Conservation (phyloP, 1,284 basidiomycete genomes). For the Ceratobasidium papillatum region DNA sequence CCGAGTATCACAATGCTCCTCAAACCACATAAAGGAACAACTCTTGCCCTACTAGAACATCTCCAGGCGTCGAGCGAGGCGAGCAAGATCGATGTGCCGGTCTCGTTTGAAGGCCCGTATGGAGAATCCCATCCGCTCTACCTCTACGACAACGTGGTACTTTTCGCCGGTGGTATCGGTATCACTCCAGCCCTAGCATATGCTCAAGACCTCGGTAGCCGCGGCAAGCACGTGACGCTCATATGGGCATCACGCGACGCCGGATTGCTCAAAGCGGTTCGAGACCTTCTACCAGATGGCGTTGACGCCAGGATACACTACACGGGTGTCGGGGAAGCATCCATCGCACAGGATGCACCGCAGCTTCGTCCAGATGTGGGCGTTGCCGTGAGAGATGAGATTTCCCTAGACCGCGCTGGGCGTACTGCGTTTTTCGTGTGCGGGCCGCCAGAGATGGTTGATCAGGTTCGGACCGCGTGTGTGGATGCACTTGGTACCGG, state of each 20-base stretch:
- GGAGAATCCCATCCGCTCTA: constrained; percentile 22
- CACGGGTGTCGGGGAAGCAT: not conserved
- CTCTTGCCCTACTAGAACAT: not conserved
- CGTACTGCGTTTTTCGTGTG: constrained; percentile 30
- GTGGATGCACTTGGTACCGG: constrained; percentile 1
- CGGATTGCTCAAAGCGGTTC: constrained; percentile 1
- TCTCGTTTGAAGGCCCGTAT: constrained; percentile 33
- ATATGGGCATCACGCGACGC: constrained; percentile 31
- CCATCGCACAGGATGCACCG: not conserved
- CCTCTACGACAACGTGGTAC: constrained; percentile 22
- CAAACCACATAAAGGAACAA: constrained; percentile 2
- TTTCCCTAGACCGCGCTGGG: not conserved
- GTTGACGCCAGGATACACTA: constrained; percentile 20
- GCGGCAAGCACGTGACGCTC: constrained; percentile 1
- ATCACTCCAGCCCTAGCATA: constrained; percentile 18
- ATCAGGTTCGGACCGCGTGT: constrained; percentile 20
- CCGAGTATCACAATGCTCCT: constrained; percentile 31
- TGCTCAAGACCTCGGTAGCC: not conserved
- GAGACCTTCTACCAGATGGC: not conserved
- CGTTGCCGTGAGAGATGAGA: not conserved
- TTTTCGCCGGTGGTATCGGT: constrained; percentile 36
- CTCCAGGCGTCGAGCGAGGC: not conserved
- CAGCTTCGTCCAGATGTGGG: not conserved
- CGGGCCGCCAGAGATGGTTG: constrained; percentile 20
- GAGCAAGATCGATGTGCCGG: not conserved